Conservation (phyloP, 768 basidiomycete genomes). For the Boletellus ananiceps region DNA sequence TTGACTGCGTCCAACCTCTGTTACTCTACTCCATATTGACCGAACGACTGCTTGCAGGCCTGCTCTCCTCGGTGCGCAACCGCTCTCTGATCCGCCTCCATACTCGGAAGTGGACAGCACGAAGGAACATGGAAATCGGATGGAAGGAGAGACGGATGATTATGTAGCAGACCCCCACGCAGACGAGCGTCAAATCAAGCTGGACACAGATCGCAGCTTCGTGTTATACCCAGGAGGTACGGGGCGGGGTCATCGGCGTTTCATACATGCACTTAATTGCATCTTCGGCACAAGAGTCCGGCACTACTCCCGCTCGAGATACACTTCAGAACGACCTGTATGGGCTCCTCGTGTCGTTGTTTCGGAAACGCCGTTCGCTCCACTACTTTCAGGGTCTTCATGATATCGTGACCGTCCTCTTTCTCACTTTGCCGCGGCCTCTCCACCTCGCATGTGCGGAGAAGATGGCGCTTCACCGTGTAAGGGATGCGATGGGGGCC, state of each 20-base stretch:
- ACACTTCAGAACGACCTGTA: conserved; percentile 63
- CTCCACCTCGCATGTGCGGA: conserved; percentile 51
- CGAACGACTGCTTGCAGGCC: conserved; percentile 14
- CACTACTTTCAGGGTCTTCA: conserved; percentile 93
- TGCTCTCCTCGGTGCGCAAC: conserved; percentile 35
- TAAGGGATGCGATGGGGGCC: conserved; percentile 85
- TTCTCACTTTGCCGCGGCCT: conserved; percentile 64
- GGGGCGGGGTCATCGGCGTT: conserved; percentile 10
- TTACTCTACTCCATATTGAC: conserved; percentile 19
- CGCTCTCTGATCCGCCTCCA: conserved; percentile 33
- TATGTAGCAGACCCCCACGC: conserved; percentile 38
- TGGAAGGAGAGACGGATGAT: not conserved
- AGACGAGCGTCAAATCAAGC: conserved; percentile 82
- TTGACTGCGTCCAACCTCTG: conserved; percentile 25
- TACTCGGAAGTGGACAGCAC: conserved; percentile 22
- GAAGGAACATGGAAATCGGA: conserved; percentile 1
- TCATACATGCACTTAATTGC: conserved; percentile 7
- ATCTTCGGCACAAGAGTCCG: conserved; percentile 15
- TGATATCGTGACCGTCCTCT: conserved; percentile 83
- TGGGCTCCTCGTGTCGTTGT: conserved; percentile 66
- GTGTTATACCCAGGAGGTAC: conserved; percentile 89
- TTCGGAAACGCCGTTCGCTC: conserved; percentile 66
- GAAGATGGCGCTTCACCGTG: conserved; percentile 32
- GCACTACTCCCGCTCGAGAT: conserved; percentile 33
- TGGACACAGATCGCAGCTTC: conserved; percentile 92